Percentiles rank a stretch among this genome's conserved stretches.
Evolutionary conservation across 2,329 filamentous ascomycete genomes (phyloP).

Genomic region (Colletotrichum cordylinicola): DNA sequence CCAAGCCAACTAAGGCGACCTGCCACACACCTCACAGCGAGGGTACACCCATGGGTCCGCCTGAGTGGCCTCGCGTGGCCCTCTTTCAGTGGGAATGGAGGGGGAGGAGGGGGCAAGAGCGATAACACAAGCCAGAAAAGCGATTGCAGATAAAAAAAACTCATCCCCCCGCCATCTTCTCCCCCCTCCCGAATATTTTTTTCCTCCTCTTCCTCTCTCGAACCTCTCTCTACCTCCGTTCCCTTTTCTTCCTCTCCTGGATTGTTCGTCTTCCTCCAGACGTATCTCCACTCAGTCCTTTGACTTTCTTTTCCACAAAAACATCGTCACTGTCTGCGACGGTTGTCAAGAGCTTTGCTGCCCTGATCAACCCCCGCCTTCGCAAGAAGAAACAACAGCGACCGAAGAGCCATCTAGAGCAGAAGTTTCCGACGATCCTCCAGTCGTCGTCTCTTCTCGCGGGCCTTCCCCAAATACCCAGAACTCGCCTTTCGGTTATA

Average conservation of each 20-base stretch:
- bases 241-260: conserved; percentile 38
- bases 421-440: conserved; percentile 41
- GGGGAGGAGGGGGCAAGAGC: neutral
- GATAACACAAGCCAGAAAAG: conserved; percentile 17
- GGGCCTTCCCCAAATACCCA: conserved; percentile 23
- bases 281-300: conserved; percentile 44
- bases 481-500: conserved; percentile 20
- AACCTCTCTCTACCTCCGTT: conserved; percentile 37
- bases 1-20: neutral
- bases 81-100: neutral
- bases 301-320: conserved; percentile 24
- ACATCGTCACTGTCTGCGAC: conserved; percentile 19
- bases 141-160: conserved; percentile 37
- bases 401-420: conserved; percentile 30
- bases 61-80: neutral
- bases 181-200: conserved; percentile 25
- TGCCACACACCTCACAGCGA: neutral
- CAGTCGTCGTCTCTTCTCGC: conserved; percentile 42
- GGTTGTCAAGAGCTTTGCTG: conserved; percentile 23
- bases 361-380: conserved; percentile 14
- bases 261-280: conserved; percentile 44
- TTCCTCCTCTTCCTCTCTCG: conserved; percentile 27
- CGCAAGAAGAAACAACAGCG: conserved; percentile 9
- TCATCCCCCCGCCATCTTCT: conserved; percentile 27
- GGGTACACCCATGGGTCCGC: neutral